Evolutionary conservation across 192 early-diverging fungal genomes (phyloP), one percentile per base, ranked within the genome.

Genomic region (Coemansia nantahalensis): DNA sequence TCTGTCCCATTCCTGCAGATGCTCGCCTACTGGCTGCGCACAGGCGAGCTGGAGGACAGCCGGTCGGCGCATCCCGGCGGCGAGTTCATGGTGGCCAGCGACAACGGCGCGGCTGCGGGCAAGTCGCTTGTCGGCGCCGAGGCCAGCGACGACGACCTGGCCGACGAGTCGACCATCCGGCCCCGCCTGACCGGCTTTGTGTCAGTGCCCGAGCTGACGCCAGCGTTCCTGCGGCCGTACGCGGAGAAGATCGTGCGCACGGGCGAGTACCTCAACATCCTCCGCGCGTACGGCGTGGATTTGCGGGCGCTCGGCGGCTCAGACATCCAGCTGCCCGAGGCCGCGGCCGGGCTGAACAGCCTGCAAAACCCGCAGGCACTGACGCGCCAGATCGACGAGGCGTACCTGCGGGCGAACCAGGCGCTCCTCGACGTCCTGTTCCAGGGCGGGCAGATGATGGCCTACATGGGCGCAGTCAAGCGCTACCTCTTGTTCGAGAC

Each of bases 181-280:
- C 5, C 31, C 31, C 44, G 39, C 12, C 43, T 32, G 1, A n/a
- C 56, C 38, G 52, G 49, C 6, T 76, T 59, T 43, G 49, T 56
- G 17, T 61, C 66, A 9, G 57, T 68, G 44, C 49, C 55, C 0
- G 65, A 69, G 38, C 58, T 68, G 31, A 75, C 78, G 2, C 97
- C 97, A 0, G 69, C 58, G 1, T 97, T 95, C 38, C 67, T 99
- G 36, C 82, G 82, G 6, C 83, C 86, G 7, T 79, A 86, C 16
- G 80, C 86, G 18, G 79, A 79, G 5, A 92, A 93, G 65, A 88
- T 97, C 41, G 60, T 99, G 51, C 67, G 86, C 16, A 89, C 94
- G 0, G 97, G 97, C 33, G 94, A 94, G 65, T 97, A 99, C 59
- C 65, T 97, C 38, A 97, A 99, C 63, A 92, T 96, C 2, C 78